phyloP scores from a whole-genome alignment of 768 basidiomycete genomes.

The Tulasnella calospora region DNA sequence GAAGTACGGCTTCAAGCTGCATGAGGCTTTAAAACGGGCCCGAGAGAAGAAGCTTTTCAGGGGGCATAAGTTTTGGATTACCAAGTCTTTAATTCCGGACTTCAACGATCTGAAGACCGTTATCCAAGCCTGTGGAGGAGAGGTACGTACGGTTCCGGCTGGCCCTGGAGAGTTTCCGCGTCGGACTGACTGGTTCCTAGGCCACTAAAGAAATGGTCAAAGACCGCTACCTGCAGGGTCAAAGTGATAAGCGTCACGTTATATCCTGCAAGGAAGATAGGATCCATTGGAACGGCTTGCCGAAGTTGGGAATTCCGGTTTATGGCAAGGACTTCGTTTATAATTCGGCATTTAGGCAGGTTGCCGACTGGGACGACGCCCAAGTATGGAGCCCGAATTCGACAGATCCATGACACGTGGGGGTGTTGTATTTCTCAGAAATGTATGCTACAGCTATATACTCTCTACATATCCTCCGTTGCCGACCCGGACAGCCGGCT shows the following conservation, averaged over 20 bases:
- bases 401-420: background rate
- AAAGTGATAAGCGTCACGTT: slow-evolving; percentile 48
- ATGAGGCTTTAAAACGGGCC: slow-evolving; percentile 56
- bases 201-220: slow-evolving; percentile 35
- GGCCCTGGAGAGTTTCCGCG: slow-evolving; percentile 5
- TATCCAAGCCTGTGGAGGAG: slow-evolving; percentile 63
- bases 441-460: background rate
- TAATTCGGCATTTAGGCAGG: slow-evolving; percentile 58
- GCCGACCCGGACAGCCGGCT: background rate
- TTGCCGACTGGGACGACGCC: slow-evolving; percentile 57
- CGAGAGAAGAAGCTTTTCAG: slow-evolving; percentile 53
- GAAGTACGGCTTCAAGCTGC: slow-evolving; percentile 62
- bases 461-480: background rate
- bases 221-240: background rate
- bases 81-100: slow-evolving; percentile 57
- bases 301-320: slow-evolving; percentile 48
- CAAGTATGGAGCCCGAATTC: slow-evolving; percentile 1
- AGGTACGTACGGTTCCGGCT: slow-evolving; percentile 42
- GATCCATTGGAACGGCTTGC: slow-evolving; percentile 60
- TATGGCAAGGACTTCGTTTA: slow-evolving; percentile 68
- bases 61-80: slow-evolving; percentile 69
- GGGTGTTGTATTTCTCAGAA: background rate
- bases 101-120: slow-evolving; percentile 58
- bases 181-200: slow-evolving; percentile 44
- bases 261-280: slow-evolving; percentile 63